These are phyloP conservation scores for Aaosphaeria arxii DNA, from an alignment of 2,329 filamentous ascomycete species.

Conservation along the genomic window DNA sequence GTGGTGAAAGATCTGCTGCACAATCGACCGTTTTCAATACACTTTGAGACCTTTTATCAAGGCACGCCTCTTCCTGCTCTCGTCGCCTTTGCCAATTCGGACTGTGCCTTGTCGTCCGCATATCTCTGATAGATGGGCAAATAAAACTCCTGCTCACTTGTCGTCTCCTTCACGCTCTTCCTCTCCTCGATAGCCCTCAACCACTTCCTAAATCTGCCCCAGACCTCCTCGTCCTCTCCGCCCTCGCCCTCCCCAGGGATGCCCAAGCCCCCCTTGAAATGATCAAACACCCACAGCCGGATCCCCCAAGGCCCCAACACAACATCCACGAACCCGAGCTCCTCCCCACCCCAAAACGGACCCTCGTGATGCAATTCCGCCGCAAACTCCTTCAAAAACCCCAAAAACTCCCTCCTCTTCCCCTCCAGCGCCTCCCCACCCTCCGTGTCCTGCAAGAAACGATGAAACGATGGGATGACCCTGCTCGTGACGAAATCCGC, in stretches of 20 bases:
- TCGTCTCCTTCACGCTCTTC: constrained; percentile 64
- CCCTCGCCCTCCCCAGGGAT: constrained; percentile 48
- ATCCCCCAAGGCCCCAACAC: constrained; percentile 71
- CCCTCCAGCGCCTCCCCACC: constrained; percentile 41
- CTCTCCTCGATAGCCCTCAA: constrained; percentile 56
- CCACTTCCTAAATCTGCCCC: constrained; percentile 67
- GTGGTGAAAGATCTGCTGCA: too few relatives aligned
- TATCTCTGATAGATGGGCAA: constrained; percentile 61
- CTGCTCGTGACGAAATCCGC: constrained; percentile 67
- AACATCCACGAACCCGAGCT: constrained; percentile 67
- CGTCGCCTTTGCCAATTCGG: constrained; percentile 48
- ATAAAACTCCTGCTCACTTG: constrained; percentile 66
- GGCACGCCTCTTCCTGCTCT: constrained; percentile 62
- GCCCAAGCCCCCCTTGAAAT: constrained; percentile 64
- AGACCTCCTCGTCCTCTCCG: constrained; percentile 55
- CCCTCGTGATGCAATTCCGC: constrained; percentile 59
- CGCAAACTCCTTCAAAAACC: constrained; percentile 58
- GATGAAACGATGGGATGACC: constrained; percentile 69
- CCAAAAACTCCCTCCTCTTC: constrained; percentile 57
- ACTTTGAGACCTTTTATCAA: constrained; percentile 19
- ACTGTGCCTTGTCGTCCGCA: constrained; percentile 47
- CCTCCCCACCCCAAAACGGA: constrained; percentile 65
- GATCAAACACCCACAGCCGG: constrained; percentile 69
- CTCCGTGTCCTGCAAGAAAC: constrained; percentile 46
- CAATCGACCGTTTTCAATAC: too few relatives aligned